A percentile compares a stretch with the other conserved stretches of the same genome.
Conservation (phyloP, 1,139 yeast species). For the Zygosaccharomyces sapae region DNA sequence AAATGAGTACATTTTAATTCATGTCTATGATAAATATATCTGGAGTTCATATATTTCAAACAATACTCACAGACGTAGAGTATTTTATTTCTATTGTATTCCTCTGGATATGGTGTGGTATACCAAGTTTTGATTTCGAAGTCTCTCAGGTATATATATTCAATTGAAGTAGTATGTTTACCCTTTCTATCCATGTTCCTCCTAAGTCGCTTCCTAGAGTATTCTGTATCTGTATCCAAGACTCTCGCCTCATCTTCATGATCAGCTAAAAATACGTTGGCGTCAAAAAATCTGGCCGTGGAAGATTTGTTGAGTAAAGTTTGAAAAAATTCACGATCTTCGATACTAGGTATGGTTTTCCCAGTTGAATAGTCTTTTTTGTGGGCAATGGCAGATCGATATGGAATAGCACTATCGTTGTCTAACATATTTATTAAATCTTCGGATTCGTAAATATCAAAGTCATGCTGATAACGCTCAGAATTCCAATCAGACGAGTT, state of each 20-base stretch:
- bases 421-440: slow-evolving; percentile 22
- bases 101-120: slow-evolving; percentile 90
- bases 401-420: slow-evolving; percentile 25
- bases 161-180: slow-evolving; percentile 33
- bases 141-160: slow-evolving; percentile 61
- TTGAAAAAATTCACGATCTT: slow-evolving; percentile 29
- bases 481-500: slow-evolving; percentile 6
- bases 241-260: slow-evolving; percentile 11
- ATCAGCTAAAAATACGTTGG: slow-evolving; percentile 25
- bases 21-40: slow-evolving; percentile 67
- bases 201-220: slow-evolving; percentile 6
- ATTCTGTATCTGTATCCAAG: slow-evolving; percentile 3
- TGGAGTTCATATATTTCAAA: slow-evolving; percentile 72
- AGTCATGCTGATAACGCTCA: slow-evolving; percentile 16
- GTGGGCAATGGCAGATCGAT: slow-evolving; percentile 28
- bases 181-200: slow-evolving; percentile 2
- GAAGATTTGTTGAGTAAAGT: slow-evolving; percentile 20
- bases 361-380: slow-evolving; percentile 26
- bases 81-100: slow-evolving; percentile 58
- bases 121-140: slow-evolving; percentile 87
- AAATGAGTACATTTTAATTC: slow-evolving; percentile 59
- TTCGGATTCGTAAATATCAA: slow-evolving; percentile 23
- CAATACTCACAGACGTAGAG: slow-evolving; percentile 83
- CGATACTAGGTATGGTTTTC: slow-evolving; percentile 23
- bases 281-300: slow-evolving; percentile 26